Conservation (phyloP, 352 stramenopile species). For the Globisporangium cystogenes region DNA sequence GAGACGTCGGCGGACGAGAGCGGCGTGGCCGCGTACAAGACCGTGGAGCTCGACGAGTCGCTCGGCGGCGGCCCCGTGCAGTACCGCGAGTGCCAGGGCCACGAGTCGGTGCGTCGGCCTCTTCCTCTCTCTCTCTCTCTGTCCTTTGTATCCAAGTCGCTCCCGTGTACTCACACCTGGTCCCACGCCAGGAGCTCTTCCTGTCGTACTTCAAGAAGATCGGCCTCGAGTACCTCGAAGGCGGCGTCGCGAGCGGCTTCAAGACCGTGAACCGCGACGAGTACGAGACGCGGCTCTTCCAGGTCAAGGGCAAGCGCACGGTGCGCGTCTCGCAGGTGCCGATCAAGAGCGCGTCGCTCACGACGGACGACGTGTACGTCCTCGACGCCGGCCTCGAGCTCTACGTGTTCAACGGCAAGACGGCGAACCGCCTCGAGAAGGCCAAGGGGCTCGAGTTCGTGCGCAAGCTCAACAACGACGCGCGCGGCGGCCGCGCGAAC, state of each 20-base stretch:
- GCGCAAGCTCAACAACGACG: slow-evolving; percentile 84
- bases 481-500: slow-evolving; percentile 67
- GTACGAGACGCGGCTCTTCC: slow-evolving; percentile 84
- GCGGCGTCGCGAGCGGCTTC: slow-evolving; percentile 93
- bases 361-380: slow-evolving; percentile 93
- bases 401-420: slow-evolving; percentile 80
- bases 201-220: slow-evolving; percentile 92
- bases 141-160: background rate
- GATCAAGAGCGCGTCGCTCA: slow-evolving; percentile 78
- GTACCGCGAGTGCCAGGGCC: slow-evolving; percentile 83
- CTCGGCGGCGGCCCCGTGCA: slow-evolving; percentile 90
- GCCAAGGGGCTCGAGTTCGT: slow-evolving; percentile 88
- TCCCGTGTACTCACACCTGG: background rate
- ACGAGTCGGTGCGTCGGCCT: slow-evolving; percentile 50
- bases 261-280: slow-evolving; percentile 85
- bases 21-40: slow-evolving; percentile 95
- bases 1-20: slow-evolving; percentile 91
- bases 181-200: slow-evolving; percentile 73
- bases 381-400: slow-evolving; percentile 91
- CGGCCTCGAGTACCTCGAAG: slow-evolving; percentile 89
- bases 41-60: slow-evolving; percentile 94
- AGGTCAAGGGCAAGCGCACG: slow-evolving; percentile 89
- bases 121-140: background rate
- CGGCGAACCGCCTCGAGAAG: slow-evolving; percentile 87
- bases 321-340: slow-evolving; percentile 86